phyloP scores from a whole-genome alignment of 1,284 basidiomycete species.

The Coriolopsis trogii region DNA sequence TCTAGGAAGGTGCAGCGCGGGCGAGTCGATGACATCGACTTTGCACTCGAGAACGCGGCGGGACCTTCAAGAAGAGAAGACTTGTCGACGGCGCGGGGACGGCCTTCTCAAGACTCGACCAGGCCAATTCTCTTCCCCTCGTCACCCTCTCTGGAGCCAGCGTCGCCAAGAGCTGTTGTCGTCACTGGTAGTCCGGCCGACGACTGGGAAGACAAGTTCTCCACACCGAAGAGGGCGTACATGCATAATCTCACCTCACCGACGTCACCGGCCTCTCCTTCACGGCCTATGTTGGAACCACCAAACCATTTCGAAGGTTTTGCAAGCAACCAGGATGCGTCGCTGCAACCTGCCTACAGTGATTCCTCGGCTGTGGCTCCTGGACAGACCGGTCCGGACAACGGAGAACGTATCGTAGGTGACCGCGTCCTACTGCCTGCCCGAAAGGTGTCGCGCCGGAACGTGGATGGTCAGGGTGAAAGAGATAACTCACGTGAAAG shows the following conservation, averaged over 20 bases:
- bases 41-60: not conserved
- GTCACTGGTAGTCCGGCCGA: conserved; percentile 4
- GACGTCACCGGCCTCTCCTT: not conserved
- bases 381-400: not conserved
- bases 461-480: not conserved
- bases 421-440: conserved; percentile 7
- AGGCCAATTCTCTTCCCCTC: not conserved
- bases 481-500: conserved; percentile 2
- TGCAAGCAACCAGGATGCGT: not conserved
- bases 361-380: not conserved
- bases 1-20: conserved; percentile 14
- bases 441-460: conserved; percentile 1
- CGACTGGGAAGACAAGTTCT: conserved; percentile 22
- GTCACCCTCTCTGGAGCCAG: not conserved
- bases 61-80: not conserved
- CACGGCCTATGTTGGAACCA: not conserved
- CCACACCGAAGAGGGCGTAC: conserved; percentile 15
- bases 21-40: not conserved
- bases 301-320: not conserved
- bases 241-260: conserved; percentile 8
- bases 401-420: conserved; percentile 3
- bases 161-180: conserved; percentile 1
- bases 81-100: not conserved
- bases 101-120: not conserved
- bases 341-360: no score